Evolutionary conservation across 768 basidiomycete genomes (phyloP).

Genomic region (Rhodotorula taiwanensis): DNA sequence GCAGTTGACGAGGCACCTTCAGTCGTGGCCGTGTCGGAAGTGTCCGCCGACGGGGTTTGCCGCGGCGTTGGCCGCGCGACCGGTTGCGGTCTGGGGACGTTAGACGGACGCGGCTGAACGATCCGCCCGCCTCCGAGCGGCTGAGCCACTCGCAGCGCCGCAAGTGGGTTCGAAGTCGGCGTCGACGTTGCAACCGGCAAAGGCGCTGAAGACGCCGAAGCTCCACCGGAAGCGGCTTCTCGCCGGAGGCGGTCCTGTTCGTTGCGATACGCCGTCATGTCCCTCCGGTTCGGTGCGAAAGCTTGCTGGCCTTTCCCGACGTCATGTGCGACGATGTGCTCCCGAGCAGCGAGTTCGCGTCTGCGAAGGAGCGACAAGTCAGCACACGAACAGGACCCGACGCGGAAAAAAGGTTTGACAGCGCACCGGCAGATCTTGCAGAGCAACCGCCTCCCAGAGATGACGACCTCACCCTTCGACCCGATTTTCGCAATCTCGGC

Average conservation of each 20-base stretch:
- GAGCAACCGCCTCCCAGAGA: conserved; percentile 29
- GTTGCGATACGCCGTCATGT: conserved; percentile 38
- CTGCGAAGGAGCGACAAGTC: conserved; percentile 1
- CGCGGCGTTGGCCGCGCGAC: conserved; percentile 13
- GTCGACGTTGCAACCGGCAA: not conserved
- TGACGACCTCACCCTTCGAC: conserved; percentile 26
- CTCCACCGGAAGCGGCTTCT: conserved; percentile 2
- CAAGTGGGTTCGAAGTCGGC: conserved; percentile 19
- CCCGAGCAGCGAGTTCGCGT: conserved; percentile 40
- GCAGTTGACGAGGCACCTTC: not conserved
- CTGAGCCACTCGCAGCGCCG: conserved; percentile 32
- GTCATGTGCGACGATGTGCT: conserved; percentile 42
- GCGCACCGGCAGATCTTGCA: conserved; percentile 39
- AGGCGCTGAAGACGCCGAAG: not conserved
- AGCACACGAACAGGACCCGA: too few species aligned
- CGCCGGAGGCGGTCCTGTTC: conserved; percentile 31
- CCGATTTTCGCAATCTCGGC: conserved; percentile 33
- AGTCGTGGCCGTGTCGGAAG: not conserved
- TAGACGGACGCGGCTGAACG: conserved; percentile 1
- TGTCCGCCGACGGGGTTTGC: not conserved
- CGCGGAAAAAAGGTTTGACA: not conserved
- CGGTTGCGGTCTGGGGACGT: conserved; percentile 11
- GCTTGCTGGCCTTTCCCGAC: conserved; percentile 40
- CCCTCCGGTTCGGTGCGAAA: conserved; percentile 38
- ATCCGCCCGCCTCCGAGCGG: conserved; percentile 1